Evolutionary conservation across 2,329 filamentous ascomycete species (phyloP).

Genomic region (Byssoonygena ceratinophila): DNA sequence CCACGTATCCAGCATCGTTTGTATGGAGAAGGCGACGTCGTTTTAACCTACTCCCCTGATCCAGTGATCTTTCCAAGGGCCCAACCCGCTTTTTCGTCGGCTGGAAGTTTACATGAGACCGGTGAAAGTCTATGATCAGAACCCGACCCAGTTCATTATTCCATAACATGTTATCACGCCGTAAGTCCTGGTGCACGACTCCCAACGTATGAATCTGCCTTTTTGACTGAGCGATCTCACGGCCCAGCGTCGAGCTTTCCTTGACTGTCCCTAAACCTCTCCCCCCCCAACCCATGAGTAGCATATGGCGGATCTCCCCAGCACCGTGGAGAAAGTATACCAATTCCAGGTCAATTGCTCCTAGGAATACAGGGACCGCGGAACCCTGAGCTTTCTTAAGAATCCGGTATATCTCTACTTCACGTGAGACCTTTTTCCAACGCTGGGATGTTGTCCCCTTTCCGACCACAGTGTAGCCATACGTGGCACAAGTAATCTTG

Average conservation of each 20-base stretch:
- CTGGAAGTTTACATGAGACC: not conserved
- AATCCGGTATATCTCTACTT: slow-evolving; percentile 16
- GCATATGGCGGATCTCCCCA: slow-evolving; percentile 11
- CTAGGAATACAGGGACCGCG: slow-evolving; percentile 17
- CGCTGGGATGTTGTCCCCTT: slow-evolving; percentile 15
- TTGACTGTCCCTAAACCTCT: not conserved
- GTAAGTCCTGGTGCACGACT: slow-evolving; percentile 19
- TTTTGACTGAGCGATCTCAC: slow-evolving; percentile 10
- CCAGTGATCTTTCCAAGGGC: not conserved
- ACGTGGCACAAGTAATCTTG: slow-evolving; percentile 22
- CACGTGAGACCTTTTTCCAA: slow-evolving; percentile 11
- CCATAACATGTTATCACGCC: slow-evolving; percentile 21
- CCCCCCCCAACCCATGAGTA: slow-evolving; percentile 14
- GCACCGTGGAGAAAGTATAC: slow-evolving; percentile 11
- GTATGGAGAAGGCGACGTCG: not conserved
- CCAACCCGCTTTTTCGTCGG: slow-evolving; percentile 1
- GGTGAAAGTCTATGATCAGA: slow-evolving; percentile 21
- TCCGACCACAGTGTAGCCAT: slow-evolving; percentile 21
- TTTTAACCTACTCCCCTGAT: not conserved
- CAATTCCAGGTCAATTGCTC: slow-evolving; percentile 12
- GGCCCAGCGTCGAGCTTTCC: not conserved
- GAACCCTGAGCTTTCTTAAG: slow-evolving; percentile 15
- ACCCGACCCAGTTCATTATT: slow-evolving; percentile 18
- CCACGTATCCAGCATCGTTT: not conserved
- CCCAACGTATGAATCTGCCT: slow-evolving; percentile 16